Percentiles rank a stretch among this genome's conserved stretches.
phyloP scores from a whole-genome alignment of 805 yeast species.

The Kregervanrija fluxuum region DNA sequence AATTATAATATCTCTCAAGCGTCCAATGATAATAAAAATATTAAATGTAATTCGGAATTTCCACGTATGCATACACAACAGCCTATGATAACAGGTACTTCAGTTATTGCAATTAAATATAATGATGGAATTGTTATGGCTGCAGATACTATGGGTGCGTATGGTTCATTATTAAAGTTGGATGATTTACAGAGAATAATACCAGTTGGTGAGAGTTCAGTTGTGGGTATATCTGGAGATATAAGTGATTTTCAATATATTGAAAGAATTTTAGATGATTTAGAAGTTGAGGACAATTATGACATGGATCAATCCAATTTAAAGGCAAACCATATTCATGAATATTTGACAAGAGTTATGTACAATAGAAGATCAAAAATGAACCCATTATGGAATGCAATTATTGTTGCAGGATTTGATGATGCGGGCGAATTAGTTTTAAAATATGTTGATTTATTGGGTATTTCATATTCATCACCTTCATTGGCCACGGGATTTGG shows the following conservation, averaged over 20 bases:
- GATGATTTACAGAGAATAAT: slow-evolving; percentile 78
- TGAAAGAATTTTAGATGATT: slow-evolving; percentile 64
- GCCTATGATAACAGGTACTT: slow-evolving; percentile 95
- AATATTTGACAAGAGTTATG: slow-evolving; percentile 76
- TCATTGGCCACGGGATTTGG: slow-evolving; percentile 96
- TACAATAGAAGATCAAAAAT: slow-evolving; percentile 85
- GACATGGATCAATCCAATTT: slow-evolving; percentile 60
- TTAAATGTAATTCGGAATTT: slow-evolving; percentile 28
- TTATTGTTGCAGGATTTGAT: slow-evolving; percentile 84
- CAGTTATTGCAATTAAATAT: slow-evolving; percentile 87
- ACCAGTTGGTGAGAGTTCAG: slow-evolving; percentile 76
- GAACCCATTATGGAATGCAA: slow-evolving; percentile 95
- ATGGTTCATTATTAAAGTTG: slow-evolving; percentile 88
- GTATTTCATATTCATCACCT: slow-evolving; percentile 84
- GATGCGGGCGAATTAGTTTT: slow-evolving; percentile 64
- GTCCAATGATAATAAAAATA: slow-evolving; percentile 17
- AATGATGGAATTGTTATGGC: slow-evolving; percentile 88
- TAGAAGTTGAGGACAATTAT: slow-evolving; percentile 72
- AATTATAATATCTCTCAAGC: slow-evolving; percentile 70
- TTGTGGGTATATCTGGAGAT: slow-evolving; percentile 93
- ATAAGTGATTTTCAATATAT: slow-evolving; percentile 87
- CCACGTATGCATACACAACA: slow-evolving; percentile 86
- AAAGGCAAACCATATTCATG: slow-evolving; percentile 83
- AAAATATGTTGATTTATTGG: slow-evolving; percentile 83
- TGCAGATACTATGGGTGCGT: slow-evolving; percentile 89